Percentiles rank a stretch among this genome's conserved stretches.
Conservation (phyloP, 116 monocot genomes). For the Papilionanthe hybrid region DNA sequence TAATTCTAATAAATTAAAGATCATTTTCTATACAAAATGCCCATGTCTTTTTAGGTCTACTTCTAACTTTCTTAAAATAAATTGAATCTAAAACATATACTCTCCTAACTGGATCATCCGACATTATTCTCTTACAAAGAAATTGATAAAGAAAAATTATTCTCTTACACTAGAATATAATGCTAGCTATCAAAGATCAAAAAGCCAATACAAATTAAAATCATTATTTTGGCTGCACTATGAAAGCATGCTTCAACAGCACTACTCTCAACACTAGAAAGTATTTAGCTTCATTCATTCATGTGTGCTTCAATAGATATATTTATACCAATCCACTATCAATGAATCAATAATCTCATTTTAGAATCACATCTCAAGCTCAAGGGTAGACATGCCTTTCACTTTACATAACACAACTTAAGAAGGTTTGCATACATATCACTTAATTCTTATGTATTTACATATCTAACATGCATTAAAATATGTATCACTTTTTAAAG, state of each 20-base stretch:
- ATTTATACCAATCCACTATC: background rate
- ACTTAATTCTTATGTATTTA: slow-evolving; percentile 9
- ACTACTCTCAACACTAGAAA: background rate
- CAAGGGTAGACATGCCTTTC: background rate
- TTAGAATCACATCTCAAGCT: background rate
- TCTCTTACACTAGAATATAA: background rate
- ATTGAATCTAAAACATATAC: too few species aligned
- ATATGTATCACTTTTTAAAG: too few species aligned
- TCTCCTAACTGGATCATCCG: too few species aligned
- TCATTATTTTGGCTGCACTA: background rate
- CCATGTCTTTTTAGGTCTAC: too few species aligned
- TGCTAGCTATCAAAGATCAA: background rate
- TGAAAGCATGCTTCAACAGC: background rate
- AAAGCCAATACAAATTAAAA: background rate
- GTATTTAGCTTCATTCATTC: background rate
- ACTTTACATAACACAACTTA: background rate
- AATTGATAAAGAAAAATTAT: background rate
- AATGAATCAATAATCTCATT: background rate
- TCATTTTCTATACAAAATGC: too few species aligned
- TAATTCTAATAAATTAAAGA: too few species aligned
- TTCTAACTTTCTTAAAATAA: too few species aligned
- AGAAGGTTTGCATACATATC: too few species aligned
- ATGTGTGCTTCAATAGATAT: background rate
- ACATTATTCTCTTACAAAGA: too few species aligned
- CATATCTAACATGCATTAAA: too few species aligned